A percentile compares a stretch with the other conserved stretches of the same genome.
Evolutionary conservation across 139 green algal genomes (phyloP).

Genomic region (Pleodorina starrii): DNA sequence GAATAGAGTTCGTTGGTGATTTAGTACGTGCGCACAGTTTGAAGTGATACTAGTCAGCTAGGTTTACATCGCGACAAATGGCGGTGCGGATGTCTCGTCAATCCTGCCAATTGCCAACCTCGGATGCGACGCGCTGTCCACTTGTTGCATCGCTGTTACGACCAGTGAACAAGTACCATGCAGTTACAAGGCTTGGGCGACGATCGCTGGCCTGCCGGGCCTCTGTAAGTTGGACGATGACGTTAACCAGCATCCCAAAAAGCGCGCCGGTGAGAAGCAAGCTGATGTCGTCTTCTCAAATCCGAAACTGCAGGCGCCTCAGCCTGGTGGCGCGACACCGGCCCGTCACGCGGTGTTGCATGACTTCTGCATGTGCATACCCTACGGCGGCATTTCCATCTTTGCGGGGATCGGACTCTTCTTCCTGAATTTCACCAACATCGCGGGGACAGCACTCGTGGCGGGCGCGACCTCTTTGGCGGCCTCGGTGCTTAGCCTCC

Average conservation of each 20-base stretch:
- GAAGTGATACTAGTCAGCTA: too few relatives aligned
- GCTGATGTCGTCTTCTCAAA: too few relatives aligned
- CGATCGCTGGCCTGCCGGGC: conserved; percentile 9
- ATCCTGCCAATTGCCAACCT: not conserved
- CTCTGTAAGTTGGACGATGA: conserved; percentile 18
- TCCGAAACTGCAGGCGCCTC: not conserved
- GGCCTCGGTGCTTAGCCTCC: conserved; percentile 67
- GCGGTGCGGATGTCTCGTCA: not conserved
- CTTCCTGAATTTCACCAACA: conserved; percentile 32
- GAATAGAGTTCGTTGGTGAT: too few relatives aligned
- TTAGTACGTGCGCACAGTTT: too few relatives aligned
- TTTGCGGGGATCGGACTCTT: conserved; percentile 69
- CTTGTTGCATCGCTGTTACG: not conserved
- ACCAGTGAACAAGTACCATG: not conserved
- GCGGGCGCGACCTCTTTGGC: conserved; percentile 45
- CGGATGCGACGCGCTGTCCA: not conserved
- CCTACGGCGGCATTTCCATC: conserved; percentile 73
- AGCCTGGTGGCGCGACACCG: not conserved
- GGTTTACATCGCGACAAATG: too few relatives aligned
- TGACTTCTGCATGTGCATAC: conserved; percentile 92
- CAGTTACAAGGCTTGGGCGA: not conserved
- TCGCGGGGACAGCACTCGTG: conserved; percentile 45
- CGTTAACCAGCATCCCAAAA: not conserved
- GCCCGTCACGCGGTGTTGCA: conserved; percentile 78
- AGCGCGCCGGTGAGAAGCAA: too few relatives aligned